Conservation (phyloP, 2,329 filamentous ascomycete genomes). For the Hymenotorrendiella dingleyae region DNA sequence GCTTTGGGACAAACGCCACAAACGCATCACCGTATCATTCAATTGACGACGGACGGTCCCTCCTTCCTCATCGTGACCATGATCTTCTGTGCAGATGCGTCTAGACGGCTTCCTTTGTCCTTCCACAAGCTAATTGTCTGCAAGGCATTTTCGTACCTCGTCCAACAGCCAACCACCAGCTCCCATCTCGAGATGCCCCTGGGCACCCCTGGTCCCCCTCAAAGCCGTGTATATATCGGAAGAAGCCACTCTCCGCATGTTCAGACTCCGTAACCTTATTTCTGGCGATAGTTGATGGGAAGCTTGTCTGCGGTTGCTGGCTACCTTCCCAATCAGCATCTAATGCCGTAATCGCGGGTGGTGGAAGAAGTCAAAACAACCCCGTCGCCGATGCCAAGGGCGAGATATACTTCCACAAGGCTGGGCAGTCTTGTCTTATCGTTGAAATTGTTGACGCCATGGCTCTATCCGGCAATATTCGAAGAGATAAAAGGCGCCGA, state of each 20-base stretch:
- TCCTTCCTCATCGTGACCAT: background rate
- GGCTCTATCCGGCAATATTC: background rate
- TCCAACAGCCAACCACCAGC: background rate
- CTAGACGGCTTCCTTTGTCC: background rate
- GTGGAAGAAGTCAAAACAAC: background rate
- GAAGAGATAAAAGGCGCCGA: too few relatives aligned
- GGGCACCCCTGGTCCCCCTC: background rate
- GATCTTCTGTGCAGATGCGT: background rate
- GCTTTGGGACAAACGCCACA: too few relatives aligned
- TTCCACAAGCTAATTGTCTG: background rate
- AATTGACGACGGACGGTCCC: too few relatives aligned
- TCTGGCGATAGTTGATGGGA: background rate
- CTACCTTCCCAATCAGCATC: background rate
- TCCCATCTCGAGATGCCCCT: background rate
- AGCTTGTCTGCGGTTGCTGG: background rate
- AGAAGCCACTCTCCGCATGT: conserved; percentile 4
- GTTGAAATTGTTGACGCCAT: background rate
- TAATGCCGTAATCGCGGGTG: background rate
- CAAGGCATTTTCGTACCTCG: background rate
- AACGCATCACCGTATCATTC: too few relatives aligned
- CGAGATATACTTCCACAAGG: background rate
- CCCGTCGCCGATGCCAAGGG: background rate
- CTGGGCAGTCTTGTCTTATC: background rate
- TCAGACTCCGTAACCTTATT: background rate
- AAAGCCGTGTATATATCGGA: too few relatives aligned